Base-by-base conservation (phyloP, 2,329 filamentous ascomycete species). In the Ophiocordyceps unilateralis region DNA sequence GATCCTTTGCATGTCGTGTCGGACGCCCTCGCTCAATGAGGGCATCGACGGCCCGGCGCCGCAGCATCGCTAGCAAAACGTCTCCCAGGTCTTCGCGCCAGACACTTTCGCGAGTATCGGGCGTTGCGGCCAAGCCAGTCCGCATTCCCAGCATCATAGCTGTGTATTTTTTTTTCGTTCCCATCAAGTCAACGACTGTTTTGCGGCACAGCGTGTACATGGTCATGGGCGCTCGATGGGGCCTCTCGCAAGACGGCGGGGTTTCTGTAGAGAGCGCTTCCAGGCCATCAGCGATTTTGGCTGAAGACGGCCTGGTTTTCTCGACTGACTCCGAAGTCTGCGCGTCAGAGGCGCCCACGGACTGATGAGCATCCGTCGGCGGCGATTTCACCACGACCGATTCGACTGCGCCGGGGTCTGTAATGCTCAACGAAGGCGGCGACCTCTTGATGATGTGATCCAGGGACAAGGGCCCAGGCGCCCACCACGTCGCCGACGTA, bases 41-140 rank as follows among this genome's bases (percentile, higher is more conserved):
- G 1, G 66, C 57, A 19, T 70, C 62, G 1, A 65, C 58, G 17
- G 70, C 61, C 2, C 64, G 57, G 5, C 64, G 56, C 5, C 72
- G 67, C 58, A 78, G 61, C 45, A 69, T 57, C 6, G 63, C 55
- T 4, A 78, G 58, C 0, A 81, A 51, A 22, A 71, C 60, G 0
- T 60, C 55, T 28, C 68, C 62, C 74, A 81, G 81, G 48, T 78
- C 73, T 5, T 58, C 36, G 24, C 74, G 67, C 50, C 55, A 60
- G 19, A 58, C 41, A 8, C 49, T 42, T 23, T 41, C 41, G 11
- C 41, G 39, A 1, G 41, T 22, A 4, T 51, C 38, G 7, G 47
- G 37, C 1, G 42, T 34, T 11, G 48, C 38, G 3, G 53, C 49
- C 50, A 58, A 56, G 15, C 60, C 60, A 12, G 43, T 50, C 8